A percentile compares a stretch with the other conserved stretches of the same genome.
Evolutionary conservation across 139 green algal species (phyloP).

Genomic region (Micractinium conductrix): DNA sequence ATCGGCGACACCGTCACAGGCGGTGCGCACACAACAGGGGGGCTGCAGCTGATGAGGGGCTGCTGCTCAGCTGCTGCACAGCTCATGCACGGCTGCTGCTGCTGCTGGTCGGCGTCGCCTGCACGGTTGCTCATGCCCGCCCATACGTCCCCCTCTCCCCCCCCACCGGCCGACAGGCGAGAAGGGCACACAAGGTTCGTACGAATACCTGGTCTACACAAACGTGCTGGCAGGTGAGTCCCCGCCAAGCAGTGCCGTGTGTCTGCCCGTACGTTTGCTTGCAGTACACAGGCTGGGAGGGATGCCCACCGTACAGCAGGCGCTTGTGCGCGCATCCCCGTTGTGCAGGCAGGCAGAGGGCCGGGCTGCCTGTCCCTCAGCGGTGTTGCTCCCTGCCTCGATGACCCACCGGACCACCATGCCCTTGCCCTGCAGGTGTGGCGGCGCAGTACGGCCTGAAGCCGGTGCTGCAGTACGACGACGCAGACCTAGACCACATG

Average conservation of each 20-base stretch:
- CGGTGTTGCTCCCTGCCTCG: no score
- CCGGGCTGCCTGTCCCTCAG: no score
- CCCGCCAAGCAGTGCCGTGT: neutral
- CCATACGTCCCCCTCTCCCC: neutral
- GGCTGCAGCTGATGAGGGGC: no score
- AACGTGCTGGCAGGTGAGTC: constrained; percentile 54
- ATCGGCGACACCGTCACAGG: constrained; percentile 83
- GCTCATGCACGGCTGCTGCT: neutral
- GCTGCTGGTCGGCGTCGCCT: no score
- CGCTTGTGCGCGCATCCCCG: no score
- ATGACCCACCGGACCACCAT: no score
- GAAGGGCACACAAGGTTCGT: constrained; percentile 61
- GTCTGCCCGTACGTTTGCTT: neutral
- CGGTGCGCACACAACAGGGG: no score
- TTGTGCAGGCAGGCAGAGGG: no score
- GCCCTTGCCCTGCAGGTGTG: constrained; percentile 51
- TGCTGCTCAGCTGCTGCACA: neutral
- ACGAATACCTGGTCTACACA: constrained; percentile 87
- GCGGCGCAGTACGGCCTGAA: constrained; percentile 63
- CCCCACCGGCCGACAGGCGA: constrained; percentile 33
- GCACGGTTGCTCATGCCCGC: neutral
- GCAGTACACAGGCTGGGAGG: no score
- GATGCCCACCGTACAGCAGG: no score
- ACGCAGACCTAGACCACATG: constrained; percentile 42
- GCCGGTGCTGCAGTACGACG: constrained; percentile 61